Base-by-base conservation (phyloP, 805 yeast species). In the Yarrowia sp. region DNA sequence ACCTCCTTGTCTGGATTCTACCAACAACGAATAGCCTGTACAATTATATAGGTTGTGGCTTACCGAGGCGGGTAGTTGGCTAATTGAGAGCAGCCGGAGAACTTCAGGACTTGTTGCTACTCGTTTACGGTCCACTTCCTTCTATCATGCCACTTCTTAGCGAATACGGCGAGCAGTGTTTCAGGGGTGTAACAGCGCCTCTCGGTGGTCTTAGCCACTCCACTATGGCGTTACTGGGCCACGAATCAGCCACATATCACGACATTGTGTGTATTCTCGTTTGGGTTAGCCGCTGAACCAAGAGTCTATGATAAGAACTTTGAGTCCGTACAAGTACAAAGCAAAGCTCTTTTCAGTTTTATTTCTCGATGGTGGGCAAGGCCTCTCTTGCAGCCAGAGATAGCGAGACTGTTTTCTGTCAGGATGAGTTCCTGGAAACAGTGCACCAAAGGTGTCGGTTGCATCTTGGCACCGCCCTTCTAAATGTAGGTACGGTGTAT, bases 181-280 rank as follows among this genome's bases (percentile, higher is more conserved):
- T 46, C 52, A 46, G 15, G 52, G 52, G n/a, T 9, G 8, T 24
- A 24, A 3, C 3, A 8, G 10, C 3, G 17, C 17, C 17, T 46
- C 10, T n/a, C 44, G 12, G 20, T 42, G n/a, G 49, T 19, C 24
- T 43, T 36, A 55, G 34, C 44, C 61, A 40, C 43, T 17, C 44
- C 6, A 7, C 13, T 13, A 24, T 19, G 47, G 15, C 47, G 47
- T 49, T 49, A 49, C 53, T 49, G 53, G 53, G 53, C 53, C 38
- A 49, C 38, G 7, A n/a, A n/a, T 49, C 53, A 49, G 53, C 53
- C 53, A 49, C 53, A 49, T 15, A 49, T 49, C 53, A 49, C 53
- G 53, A 49, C 53, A 49, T 49, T n/a, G 53, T 49, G 53, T n/a
- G 38, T 30, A 49, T n/a, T n/a, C 9, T 9, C 9, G 15, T 49